A percentile compares a stretch with the other conserved stretches of the same genome.
These are phyloP conservation scores for Pinus tabuliformis DNA, from an alignment of 75 land plant genomes.

Conservation along the genomic window DNA sequence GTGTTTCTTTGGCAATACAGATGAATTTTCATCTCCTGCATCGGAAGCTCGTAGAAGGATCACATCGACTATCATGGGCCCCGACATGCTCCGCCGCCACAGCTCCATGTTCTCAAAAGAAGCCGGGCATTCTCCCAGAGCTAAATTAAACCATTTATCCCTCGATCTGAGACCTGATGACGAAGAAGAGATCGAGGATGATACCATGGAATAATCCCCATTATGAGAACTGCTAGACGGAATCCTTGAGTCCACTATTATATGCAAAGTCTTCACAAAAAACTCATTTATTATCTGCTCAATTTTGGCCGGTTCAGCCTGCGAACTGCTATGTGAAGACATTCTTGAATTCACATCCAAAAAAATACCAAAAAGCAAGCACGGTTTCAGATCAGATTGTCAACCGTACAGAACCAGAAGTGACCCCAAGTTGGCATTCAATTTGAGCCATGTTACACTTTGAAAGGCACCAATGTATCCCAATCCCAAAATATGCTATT, in stretches of 20 bases:
- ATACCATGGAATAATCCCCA: constrained; percentile 26
- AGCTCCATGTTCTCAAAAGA: constrained; percentile 66
- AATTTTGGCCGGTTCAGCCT: constrained; percentile 41
- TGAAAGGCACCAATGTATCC: background rate
- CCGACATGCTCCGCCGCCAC: constrained; percentile 66
- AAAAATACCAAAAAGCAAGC: background rate
- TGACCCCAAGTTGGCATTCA: background rate
- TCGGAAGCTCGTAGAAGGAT: constrained; percentile 23
- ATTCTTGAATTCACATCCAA: background rate
- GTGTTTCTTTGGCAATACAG: background rate
- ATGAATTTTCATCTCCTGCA: constrained; percentile 7
- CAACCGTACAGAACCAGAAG: background rate
- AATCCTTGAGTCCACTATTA: constrained; percentile 75
- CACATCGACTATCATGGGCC: constrained; percentile 76
- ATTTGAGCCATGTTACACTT: background rate
- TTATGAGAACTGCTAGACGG: constrained; percentile 42
- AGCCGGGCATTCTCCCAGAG: constrained; percentile 53
- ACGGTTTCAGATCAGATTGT: background rate
- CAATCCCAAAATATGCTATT: background rate
- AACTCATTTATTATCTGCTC: constrained; percentile 85
- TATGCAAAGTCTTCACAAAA: constrained; percentile 75
- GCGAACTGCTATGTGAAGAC: constrained; percentile 16
- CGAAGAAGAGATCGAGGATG: constrained; percentile 31
- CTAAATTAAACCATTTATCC: constrained; percentile 86
- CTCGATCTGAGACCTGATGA: constrained; percentile 45